phyloP scores from a whole-genome alignment of 805 yeast species.

The Saccharomycopsis amapae region DNA sequence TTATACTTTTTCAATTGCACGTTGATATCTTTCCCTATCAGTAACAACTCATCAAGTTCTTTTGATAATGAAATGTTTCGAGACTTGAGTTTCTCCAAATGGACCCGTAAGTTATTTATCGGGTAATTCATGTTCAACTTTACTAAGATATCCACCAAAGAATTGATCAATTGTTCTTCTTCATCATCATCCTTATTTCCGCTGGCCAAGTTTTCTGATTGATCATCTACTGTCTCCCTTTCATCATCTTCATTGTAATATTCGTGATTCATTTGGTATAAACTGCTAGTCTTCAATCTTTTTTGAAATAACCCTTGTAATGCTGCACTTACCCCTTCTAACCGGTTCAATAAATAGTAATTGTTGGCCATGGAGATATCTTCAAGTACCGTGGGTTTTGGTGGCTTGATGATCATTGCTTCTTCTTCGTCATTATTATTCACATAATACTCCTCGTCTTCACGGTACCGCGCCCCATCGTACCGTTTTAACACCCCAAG shows the following conservation, averaged over 20 bases:
- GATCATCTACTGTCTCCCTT: background rate
- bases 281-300: slow-evolving; percentile 1
- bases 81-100: slow-evolving; percentile 8
- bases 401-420: background rate
- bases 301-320: slow-evolving; percentile 7
- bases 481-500: slow-evolving; percentile 8
- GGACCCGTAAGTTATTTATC: slow-evolving; percentile 13
- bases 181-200: background rate
- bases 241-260: no score
- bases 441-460: slow-evolving; percentile 10
- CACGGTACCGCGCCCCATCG: slow-evolving; percentile 11
- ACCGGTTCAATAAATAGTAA: slow-evolving; percentile 4
- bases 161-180: slow-evolving; percentile 4
- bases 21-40: slow-evolving; percentile 9
- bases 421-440: slow-evolving; percentile 2
- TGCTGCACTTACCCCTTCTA: slow-evolving; percentile 13
- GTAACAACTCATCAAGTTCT: slow-evolving; percentile 12
- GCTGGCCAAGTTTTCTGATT: background rate
- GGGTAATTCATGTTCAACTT: slow-evolving; percentile 19
- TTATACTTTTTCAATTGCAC: slow-evolving; percentile 15
- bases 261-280: slow-evolving; percentile 2
- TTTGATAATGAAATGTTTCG: slow-evolving; percentile 2
- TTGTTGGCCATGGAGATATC: slow-evolving; percentile 14
- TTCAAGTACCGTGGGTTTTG: background rate
- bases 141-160: slow-evolving; percentile 6